Evolutionary conservation across 1,139 yeast species (phyloP), one percentile per base, ranked within the genome.

Genomic region (Suhomyces chickasaworum): DNA sequence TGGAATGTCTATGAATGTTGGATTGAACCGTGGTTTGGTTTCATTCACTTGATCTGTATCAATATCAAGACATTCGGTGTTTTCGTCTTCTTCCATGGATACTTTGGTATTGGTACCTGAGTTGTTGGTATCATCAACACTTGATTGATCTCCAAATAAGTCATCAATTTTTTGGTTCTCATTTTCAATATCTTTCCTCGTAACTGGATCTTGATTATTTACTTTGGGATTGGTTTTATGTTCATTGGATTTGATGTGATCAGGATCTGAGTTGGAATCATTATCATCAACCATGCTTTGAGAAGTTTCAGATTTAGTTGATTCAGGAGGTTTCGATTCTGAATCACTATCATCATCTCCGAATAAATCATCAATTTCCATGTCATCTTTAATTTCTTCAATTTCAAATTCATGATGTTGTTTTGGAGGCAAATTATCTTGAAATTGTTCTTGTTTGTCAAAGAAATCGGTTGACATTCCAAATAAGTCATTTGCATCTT

Each of bases 1-100:
- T 1, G 86, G 86, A 29, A 82, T 81, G 56, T 81, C 85, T 45
- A 78, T 55, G 48, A 61, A 65, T 8, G 67, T 53, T 6, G 58
- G 52, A 20, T 52, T 53, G 2, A 17, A 9, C 7, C 20, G 22
- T 6, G 13, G 10, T 20, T 39, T 35, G 6, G 5, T 18, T 15
- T 18, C 25, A 4, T 23, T 16, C 5, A 15, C 16, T 16, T 33
- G 25, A 4, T 15, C 39, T 12, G 10, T 25, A 3, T 22, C 29
- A n/a, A 18, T 22, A 13, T 35, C 22, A 9, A 17, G 3, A 17
- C 27, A 23, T 3, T 21, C 31, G 7, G 27, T 23, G 12, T 15
- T 20, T 17, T 27, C 32, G 30, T 20, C 25, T 15, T 7, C 35
- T 8, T 39, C 47, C 30, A 34, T 37, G n/a, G n/a, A n/a, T n/a